phyloP scores from a whole-genome alignment of 2,329 filamentous ascomycete genomes.

The Conoideocrella luteorostrata region DNA sequence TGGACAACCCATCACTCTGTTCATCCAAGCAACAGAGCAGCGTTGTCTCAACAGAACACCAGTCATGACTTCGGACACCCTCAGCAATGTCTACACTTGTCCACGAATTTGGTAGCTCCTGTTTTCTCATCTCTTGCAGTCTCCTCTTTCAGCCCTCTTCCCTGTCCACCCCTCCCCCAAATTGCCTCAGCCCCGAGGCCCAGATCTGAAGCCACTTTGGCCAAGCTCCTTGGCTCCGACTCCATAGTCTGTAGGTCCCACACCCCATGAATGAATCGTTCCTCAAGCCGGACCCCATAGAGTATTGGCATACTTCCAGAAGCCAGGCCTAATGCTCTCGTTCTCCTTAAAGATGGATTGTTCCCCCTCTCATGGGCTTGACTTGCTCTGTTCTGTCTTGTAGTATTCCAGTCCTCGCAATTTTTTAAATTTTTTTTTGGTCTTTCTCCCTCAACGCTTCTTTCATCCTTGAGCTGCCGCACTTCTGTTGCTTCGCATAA shows the following conservation, averaged over 20 bases:
- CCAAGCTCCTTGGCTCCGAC: conserved; percentile 1
- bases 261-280: conserved; percentile 5
- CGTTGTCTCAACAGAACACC: too few relatives aligned
- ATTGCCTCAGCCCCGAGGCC: conserved; percentile 3
- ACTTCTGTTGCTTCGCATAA: background rate
- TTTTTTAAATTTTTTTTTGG: background rate
- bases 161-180: conserved; percentile 3
- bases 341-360: conserved; percentile 1
- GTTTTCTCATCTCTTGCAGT: background rate
- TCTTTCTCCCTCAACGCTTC: background rate
- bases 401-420: background rate
- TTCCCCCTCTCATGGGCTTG: background rate
- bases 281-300: conserved; percentile 1
- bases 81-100: background rate
- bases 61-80: too few relatives aligned
- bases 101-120: background rate
- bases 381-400: background rate
- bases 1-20: too few relatives aligned
- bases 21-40: too few relatives aligned
- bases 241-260: background rate
- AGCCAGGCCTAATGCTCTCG: background rate
- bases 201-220: conserved; percentile 2
- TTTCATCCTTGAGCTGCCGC: background rate
- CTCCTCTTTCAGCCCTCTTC: background rate
- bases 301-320: conserved; percentile 12